A percentile compares a stretch with the other conserved stretches of the same genome.
phyloP scores from a whole-genome alignment of 2,329 filamentous ascomycete species.

The Ophiocordyceps australis region DNA sequence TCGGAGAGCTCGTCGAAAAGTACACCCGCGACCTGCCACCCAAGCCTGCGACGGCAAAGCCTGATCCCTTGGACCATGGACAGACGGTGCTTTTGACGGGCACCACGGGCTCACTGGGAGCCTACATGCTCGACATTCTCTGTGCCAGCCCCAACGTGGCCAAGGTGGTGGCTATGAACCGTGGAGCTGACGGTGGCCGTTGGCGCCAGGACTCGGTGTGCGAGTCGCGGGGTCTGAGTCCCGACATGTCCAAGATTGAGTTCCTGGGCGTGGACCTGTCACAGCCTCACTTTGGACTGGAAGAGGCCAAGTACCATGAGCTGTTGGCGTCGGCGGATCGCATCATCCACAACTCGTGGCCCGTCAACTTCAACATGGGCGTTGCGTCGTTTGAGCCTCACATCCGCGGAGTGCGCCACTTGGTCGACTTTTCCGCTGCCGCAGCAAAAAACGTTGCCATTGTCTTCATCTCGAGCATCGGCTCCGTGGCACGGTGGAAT shows the following conservation, averaged over 20 bases:
- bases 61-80: conserved; percentile 8
- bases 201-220: conserved; percentile 18
- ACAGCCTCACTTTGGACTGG: conserved; percentile 25
- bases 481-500: conserved; percentile 15
- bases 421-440: conserved; percentile 21
- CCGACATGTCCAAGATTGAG: conserved; percentile 19
- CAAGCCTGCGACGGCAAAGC: conserved; percentile 4
- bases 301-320: conserved; percentile 12
- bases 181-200: conserved; percentile 14
- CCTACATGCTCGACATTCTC: conserved; percentile 40
- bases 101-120: conserved; percentile 73
- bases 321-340: conserved; percentile 21
- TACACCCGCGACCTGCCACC: conserved; percentile 12
- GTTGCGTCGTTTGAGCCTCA: conserved; percentile 29
- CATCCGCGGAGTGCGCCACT: conserved; percentile 27
- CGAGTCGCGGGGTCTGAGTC: conserved; percentile 17
- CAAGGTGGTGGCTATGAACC: conserved; percentile 10
- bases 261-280: conserved; percentile 31
- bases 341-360: conserved; percentile 31
- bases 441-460: conserved; percentile 15
- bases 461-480: conserved; percentile 24
- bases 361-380: conserved; percentile 32
- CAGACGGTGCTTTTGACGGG: conserved; percentile 65
- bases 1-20: conserved; percentile 7
- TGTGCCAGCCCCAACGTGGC: conserved; percentile 7